Evolutionary conservation across 306 rosid genomes (phyloP).

Genomic region (Prunus fruticosa): DNA sequence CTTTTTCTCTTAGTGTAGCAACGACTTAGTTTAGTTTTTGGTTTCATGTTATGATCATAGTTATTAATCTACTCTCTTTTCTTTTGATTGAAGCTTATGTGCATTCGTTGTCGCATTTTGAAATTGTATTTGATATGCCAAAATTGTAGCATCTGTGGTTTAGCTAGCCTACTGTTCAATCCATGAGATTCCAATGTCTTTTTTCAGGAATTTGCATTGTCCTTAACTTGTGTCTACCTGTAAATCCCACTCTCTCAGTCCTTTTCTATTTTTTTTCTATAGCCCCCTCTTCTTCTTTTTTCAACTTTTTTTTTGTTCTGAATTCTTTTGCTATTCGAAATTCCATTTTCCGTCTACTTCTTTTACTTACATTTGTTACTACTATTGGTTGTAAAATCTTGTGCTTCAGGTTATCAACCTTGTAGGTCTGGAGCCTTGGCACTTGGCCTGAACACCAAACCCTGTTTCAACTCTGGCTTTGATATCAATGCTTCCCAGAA

Average conservation of each 20-base stretch:
- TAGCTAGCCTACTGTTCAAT: not conserved
- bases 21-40: not conserved
- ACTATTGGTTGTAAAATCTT: not conserved
- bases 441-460: constrained; percentile 17
- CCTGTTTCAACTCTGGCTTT: constrained; percentile 20
- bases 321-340: not conserved
- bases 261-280: not conserved
- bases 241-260: not conserved
- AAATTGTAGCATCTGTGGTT: not conserved
- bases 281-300: not conserved
- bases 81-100: not conserved
- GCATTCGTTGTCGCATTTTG: not conserved
- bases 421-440: constrained; percentile 39
- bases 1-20: not conserved
- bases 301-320: not conserved
- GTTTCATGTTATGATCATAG: not conserved
- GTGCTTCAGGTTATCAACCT: constrained; percentile 51
- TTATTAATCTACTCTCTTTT: not conserved
- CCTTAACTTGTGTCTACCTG: not conserved
- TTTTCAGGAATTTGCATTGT: not conserved
- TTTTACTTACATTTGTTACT: not conserved
- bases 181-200: not conserved
- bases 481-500: constrained; percentile 39
- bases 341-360: not conserved
- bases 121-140: not conserved